Evolutionary conservation across 768 basidiomycete genomes (phyloP).

Genomic region (Leucosporidium creatinivorum): DNA sequence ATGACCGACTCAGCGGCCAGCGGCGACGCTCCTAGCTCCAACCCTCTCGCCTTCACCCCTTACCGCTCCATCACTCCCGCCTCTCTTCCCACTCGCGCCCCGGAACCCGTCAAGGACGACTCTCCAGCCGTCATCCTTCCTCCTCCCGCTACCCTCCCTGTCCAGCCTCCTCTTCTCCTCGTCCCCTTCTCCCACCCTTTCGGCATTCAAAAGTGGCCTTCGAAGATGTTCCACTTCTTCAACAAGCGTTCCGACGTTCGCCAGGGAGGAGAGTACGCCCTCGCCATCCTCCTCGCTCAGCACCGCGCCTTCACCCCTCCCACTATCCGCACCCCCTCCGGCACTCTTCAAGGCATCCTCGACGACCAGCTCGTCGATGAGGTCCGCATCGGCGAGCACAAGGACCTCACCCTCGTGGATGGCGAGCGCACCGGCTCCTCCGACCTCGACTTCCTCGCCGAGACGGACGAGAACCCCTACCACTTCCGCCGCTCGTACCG

Average conservation of each 20-base stretch:
- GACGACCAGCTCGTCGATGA: conserved; percentile 48
- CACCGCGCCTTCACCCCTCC: conserved; percentile 56
- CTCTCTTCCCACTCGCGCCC: conserved; percentile 22
- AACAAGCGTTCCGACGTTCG: conserved; percentile 75
- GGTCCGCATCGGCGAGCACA: conserved; percentile 41
- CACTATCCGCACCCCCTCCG: conserved; percentile 48
- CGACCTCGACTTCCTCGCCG: conserved; percentile 32
- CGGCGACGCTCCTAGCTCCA: not conserved
- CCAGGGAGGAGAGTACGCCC: conserved; percentile 72
- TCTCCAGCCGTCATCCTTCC: conserved; percentile 44
- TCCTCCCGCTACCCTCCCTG: conserved; percentile 56
- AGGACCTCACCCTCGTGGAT: conserved; percentile 9
- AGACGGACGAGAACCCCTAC: conserved; percentile 20
- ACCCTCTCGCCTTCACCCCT: conserved; percentile 29
- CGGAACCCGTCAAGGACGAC: conserved; percentile 21
- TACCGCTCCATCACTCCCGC: conserved; percentile 30
- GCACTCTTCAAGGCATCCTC: conserved; percentile 48
- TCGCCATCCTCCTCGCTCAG: conserved; percentile 57
- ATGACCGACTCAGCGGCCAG: not conserved
- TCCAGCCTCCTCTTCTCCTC: conserved; percentile 61
- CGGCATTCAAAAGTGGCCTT: conserved; percentile 36
- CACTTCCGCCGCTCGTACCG: conserved; percentile 30
- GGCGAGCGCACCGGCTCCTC: conserved; percentile 23
- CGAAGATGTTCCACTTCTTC: conserved; percentile 63
- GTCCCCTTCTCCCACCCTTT: conserved; percentile 41